phyloP scores from a whole-genome alignment of 1,284 basidiomycete species.

The Coniophora puteana region DNA sequence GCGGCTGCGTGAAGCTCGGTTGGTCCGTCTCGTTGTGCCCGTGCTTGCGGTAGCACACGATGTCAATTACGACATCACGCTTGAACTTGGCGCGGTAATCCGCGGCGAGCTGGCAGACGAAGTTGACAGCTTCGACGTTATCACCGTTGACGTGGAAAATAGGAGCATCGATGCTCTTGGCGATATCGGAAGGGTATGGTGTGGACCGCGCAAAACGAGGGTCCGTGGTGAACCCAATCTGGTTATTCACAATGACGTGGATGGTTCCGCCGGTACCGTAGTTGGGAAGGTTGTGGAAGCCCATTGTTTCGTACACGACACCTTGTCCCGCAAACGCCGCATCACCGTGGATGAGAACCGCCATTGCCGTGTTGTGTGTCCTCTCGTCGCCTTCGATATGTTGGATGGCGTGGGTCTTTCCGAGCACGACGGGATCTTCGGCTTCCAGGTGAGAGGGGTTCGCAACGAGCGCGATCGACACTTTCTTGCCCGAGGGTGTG shows the following conservation, averaged over 20 bases:
- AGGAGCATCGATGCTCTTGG: conserved; percentile 93
- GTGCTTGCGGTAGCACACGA: conserved; percentile 95
- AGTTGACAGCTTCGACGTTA: conserved; percentile 94
- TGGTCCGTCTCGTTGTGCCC: conserved; percentile 99
- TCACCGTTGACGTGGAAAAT: conserved; percentile 99
- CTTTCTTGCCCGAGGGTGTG: conserved; percentile 94
- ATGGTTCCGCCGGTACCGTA: conserved; percentile 96
- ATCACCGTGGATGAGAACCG: conserved; percentile 91
- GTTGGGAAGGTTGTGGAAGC: conserved; percentile 87
- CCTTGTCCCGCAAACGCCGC: conserved; percentile 96
- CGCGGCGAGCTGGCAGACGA: conserved; percentile 92
- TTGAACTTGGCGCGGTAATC: conserved; percentile 96
- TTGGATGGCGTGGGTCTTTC: conserved; percentile 92
- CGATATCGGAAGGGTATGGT: conserved; percentile 93
- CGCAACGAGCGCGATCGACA: conserved; percentile 90
- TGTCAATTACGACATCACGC: conserved; percentile 95
- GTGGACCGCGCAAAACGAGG: conserved; percentile 94
- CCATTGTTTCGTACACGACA: conserved; percentile 97
- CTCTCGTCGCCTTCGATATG: conserved; percentile 87
- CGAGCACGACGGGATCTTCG: conserved; percentile 91
- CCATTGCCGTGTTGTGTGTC: conserved; percentile 79
- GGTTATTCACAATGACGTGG: conserved; percentile 97
- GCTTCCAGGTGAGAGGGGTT: conserved; percentile 96
- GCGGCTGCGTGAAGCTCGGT: conserved; percentile 93
- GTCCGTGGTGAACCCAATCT: conserved; percentile 97